phyloP scores from a whole-genome alignment of 257 asterid genomes.

The Ehretia macrophylla region DNA sequence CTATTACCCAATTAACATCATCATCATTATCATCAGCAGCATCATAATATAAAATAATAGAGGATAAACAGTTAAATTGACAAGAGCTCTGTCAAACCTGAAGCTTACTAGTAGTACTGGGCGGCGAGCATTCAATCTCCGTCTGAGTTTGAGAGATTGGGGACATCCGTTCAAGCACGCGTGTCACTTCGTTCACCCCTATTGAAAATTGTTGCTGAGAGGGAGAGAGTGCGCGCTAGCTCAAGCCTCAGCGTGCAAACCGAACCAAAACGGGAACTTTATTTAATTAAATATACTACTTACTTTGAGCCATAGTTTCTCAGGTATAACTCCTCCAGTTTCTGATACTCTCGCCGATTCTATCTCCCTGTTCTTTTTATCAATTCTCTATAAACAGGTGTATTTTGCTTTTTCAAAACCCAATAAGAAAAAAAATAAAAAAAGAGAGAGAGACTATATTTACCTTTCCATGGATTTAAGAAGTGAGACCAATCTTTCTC shows the following conservation, averaged over 20 bases:
- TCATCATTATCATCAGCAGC: not conserved
- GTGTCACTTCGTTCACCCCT: slow-evolving; percentile 85
- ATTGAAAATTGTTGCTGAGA: slow-evolving; percentile 73
- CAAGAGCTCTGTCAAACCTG: too few relatives aligned
- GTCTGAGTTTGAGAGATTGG: slow-evolving; percentile 8
- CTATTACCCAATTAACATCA: slow-evolving; percentile 18
- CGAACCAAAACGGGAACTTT: not conserved
- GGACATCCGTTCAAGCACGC: slow-evolving; percentile 76
- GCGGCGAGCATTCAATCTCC: too few relatives aligned
- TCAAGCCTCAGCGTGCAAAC: not conserved
- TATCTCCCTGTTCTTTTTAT: slow-evolving; percentile 42
- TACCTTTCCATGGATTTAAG: slow-evolving; percentile 52
- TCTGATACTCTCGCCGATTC: slow-evolving; percentile 42
- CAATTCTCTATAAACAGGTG: not conserved
- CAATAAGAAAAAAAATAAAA: too few relatives aligned
- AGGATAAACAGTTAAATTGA: too few relatives aligned
- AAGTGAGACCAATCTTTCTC: slow-evolving; percentile 50
- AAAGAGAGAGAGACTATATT: not conserved
- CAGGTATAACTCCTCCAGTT: slow-evolving; percentile 40
- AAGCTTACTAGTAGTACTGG: too few relatives aligned
- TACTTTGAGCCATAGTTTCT: slow-evolving; percentile 78
- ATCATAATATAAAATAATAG: too few relatives aligned
- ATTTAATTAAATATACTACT: too few relatives aligned
- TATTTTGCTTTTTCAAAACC: not conserved
- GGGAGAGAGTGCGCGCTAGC: slow-evolving; percentile 6